Evolutionary conservation across 345 rosid species (phyloP), one percentile per base, ranked within the genome.

Genomic region (Reutealis trisperma): DNA sequence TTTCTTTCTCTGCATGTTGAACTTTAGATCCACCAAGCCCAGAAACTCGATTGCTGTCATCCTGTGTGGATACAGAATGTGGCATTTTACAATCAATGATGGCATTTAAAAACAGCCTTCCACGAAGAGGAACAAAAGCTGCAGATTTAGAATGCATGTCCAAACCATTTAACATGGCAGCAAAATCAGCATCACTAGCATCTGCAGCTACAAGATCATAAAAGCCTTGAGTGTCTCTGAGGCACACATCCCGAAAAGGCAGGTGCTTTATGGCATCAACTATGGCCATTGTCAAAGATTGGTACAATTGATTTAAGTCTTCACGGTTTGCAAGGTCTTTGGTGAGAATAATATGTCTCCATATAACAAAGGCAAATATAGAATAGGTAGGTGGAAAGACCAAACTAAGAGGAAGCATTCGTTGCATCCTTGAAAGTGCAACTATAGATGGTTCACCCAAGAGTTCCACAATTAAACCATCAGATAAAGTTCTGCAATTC

Each of bases 401-500:
- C 89, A 92, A 90, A 75, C 84, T 80, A 68, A 94, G 84, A 64
- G 98, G 97, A 52, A 96, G 93, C 83, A 90, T 83, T 71, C 91
- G 90, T 80, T 96, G 99, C 97, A 94, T 96, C 86, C 98, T 92
- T 54, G 94, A 91, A 76, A 96, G 86, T 84, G 98, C 97, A 77
- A 89, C 86, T 44, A 92, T 78, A 27, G 92, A 89, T 73, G 94
- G 93, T 82, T 96, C 97, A 49, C 98, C 99, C 74, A 94, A 82
- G 77, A 96, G 97, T 66, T 91, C 98, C 82, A 90, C 91, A 76
- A 96, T 81, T 62, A 92, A 80, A 73, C 99, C 99, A 80, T 94
- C 97, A 37, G 89, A 90, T 72, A 96, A 83, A 74, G 95, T 92
- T 84, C 89, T 90, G 82, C 96, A 91, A 83, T 90, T 94, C 44